Percentiles rank a stretch among this genome's conserved stretches.
Evolutionary conservation across 2,329 filamentous ascomycete genomes (phyloP).

Genomic region (Clonostachys rhizophaga): DNA sequence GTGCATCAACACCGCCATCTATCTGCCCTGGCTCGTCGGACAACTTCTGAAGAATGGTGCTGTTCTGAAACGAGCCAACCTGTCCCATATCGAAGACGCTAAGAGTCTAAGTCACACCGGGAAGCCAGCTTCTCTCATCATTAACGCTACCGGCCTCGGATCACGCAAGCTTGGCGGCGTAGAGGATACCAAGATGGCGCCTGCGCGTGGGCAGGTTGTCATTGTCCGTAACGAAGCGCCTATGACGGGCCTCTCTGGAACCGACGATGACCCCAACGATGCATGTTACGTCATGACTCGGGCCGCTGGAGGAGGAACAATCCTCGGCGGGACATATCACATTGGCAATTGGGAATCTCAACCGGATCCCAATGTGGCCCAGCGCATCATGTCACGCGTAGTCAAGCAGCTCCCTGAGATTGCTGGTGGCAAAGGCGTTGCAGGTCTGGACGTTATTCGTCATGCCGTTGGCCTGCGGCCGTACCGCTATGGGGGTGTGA

Average conservation of each 20-base stretch:
- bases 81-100: constrained; percentile 58
- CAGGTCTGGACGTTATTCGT: constrained; percentile 66
- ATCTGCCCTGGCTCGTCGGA: constrained; percentile 64
- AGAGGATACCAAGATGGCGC: constrained; percentile 56
- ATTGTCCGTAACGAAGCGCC: constrained; percentile 73
- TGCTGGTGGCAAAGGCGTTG: constrained; percentile 56
- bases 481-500: constrained; percentile 61
- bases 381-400: constrained; percentile 70
- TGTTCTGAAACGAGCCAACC: constrained; percentile 42
- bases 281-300: constrained; percentile 72
- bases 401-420: constrained; percentile 57
- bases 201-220: constrained; percentile 68
- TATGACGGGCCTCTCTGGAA: constrained; percentile 62
- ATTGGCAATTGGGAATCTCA: constrained; percentile 69
- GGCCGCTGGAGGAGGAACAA: constrained; percentile 65
- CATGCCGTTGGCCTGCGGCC: constrained; percentile 75
- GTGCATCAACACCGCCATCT: constrained; percentile 71
- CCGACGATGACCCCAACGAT: constrained; percentile 65
- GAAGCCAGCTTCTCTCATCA: constrained; percentile 49
- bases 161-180: constrained; percentile 65
- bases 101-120: constrained; percentile 50
- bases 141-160: constrained; percentile 68
- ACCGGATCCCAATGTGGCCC: constrained; percentile 66
- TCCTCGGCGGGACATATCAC: constrained; percentile 74
- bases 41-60: constrained; percentile 61